Base-by-base conservation (phyloP, 2,329 filamentous ascomycete genomes). In the Fusarium verticillioides region DNA sequence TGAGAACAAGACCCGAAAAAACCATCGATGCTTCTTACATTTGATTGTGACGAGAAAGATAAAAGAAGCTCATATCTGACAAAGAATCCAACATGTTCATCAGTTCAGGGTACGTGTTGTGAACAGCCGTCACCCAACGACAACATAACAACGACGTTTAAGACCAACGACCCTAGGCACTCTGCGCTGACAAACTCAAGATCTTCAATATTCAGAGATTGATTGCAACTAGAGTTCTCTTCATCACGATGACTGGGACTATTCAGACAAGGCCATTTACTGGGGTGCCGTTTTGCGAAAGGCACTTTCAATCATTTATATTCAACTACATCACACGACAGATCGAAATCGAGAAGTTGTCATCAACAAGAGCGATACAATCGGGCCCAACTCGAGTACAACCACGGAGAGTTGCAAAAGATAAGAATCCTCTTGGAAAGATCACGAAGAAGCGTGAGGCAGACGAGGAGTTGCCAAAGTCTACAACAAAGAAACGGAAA, bases 371-470 rank as follows among this genome's bases (percentile, higher is more conserved):
- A 11, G 21, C 21, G 9, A 32, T n/a, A 37, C 28, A 26, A 1
- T 19, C 21, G 23, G 23, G 44, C 9, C 60, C 59, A 15, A 47
- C 30, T 12, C 54, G 71, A 10, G 13, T 65, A 8, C 71, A 73
- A 7, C 71, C 71, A 23, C n/a, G 54, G 32, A 36, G 71, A 50
- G 59, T 26, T 19, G 71, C 42, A 44, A 73, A 73, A 44, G 71
- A 74, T 10, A 73, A 42, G 23, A 18, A 59, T 30, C 11, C 56
- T 3, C 28, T 47, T 7, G 8, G 26, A 11, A 58, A 57, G 7
- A 10, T 13, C 4, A 47, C 28, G 3, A 64, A 52, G 23, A 69
- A 74, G 4, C 43, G 67, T 0, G 8, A 21, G 1, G 19, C 42
- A 19, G 30, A 62, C 2, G 59, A 47, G 2, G 37, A 49, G 2